phyloP scores from a whole-genome alignment of 2,329 filamentous ascomycete genomes.

The Periconia sp. region DNA sequence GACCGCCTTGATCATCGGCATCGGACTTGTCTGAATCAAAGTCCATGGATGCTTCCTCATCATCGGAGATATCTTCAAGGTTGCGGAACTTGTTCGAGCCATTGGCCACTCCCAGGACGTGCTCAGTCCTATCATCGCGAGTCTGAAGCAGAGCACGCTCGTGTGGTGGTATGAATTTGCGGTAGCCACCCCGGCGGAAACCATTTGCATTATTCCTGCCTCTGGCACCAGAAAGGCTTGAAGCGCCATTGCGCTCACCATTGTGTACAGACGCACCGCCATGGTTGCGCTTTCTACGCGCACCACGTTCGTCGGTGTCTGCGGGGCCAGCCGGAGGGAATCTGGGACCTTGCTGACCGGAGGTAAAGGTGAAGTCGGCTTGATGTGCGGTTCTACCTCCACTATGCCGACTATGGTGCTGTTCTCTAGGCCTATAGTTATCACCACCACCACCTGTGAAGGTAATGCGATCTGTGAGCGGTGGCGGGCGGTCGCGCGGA shows the following conservation, averaged over 20 bases:
- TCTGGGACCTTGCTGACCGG: slow-evolving; percentile 30
- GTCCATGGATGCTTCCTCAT: slow-evolving; percentile 43
- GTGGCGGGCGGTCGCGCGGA: slow-evolving; percentile 24
- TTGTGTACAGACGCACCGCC: slow-evolving; percentile 20
- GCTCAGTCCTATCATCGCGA: slow-evolving; percentile 53
- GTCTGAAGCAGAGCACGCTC: slow-evolving; percentile 52
- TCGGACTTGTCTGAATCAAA: slow-evolving; percentile 30
- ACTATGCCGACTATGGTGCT: slow-evolving; percentile 19
- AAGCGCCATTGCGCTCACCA: slow-evolving; percentile 12
- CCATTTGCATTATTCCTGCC: slow-evolving; percentile 26
- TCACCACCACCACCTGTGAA: slow-evolving; percentile 34
- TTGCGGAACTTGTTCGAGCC: slow-evolving; percentile 49
- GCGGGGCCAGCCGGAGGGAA: slow-evolving; percentile 37
- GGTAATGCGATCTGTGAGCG: slow-evolving; percentile 36
- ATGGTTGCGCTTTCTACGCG: slow-evolving; percentile 24
- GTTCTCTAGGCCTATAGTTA: slow-evolving; percentile 32
- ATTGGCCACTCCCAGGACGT: slow-evolving; percentile 51
- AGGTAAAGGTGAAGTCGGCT: slow-evolving; percentile 43
- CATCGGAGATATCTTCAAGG: slow-evolving; percentile 48
- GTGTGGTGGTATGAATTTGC: slow-evolving; percentile 44
- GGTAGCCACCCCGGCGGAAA: slow-evolving; percentile 19
- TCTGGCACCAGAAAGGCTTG: slow-evolving; percentile 6
- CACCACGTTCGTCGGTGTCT: slow-evolving; percentile 18
- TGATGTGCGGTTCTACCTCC: slow-evolving; percentile 18
- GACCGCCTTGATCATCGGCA: slow-evolving; percentile 24